Base-by-base conservation (phyloP, 2,329 filamentous ascomycete species). In the Fusarium pilosicola region DNA sequence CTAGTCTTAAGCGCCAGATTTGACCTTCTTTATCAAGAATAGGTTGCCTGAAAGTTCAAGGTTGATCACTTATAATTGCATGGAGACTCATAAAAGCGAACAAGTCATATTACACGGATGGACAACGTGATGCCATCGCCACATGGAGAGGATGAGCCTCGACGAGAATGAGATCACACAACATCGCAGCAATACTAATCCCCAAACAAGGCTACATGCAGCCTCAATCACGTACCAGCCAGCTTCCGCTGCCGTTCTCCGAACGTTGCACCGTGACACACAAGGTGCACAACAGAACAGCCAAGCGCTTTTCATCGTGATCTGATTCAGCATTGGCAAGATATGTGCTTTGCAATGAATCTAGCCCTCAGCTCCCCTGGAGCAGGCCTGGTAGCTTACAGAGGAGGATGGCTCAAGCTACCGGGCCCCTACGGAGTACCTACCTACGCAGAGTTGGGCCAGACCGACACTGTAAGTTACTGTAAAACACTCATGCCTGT, bases 251-350 rank as follows among this genome's bases (percentile, higher is more conserved):
- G 55, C 71, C 71, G 65, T 68, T 73, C 49, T 62, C 62, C 58
- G 65, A 74, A 70, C 66, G 71, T 74, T 73, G 61, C 57, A 73
- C 56, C 34, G 52, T 68, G 58, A 62, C 64, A 59, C 56, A 56
- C 24, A 42, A 66, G 56, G 30, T 48, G 45, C 39, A 64, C 65
- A 63, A 41, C 67, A 69, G 64, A 57, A 46, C 58, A 63, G 45
- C 34, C 51, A 62, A 71, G 65, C 44, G 41, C 45, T 51, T 62
- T 55, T 64, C 56, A 65, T 65, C 70, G 61, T 62, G 65, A 74
- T 76, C 74, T 74, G 48, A 52, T 51, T 57, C 46, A 59, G 39
- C 28, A 24, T 49, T 71, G 42, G 48, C 45, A 34, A 65, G 44
- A 44, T 34, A 32, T 34, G 32, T 30, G 51, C 38, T 71, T 49